These are phyloP conservation scores for Cyclostephanos tholiformis DNA, from an alignment of 108 stramenopile species.

Conservation along the genomic window DNA sequence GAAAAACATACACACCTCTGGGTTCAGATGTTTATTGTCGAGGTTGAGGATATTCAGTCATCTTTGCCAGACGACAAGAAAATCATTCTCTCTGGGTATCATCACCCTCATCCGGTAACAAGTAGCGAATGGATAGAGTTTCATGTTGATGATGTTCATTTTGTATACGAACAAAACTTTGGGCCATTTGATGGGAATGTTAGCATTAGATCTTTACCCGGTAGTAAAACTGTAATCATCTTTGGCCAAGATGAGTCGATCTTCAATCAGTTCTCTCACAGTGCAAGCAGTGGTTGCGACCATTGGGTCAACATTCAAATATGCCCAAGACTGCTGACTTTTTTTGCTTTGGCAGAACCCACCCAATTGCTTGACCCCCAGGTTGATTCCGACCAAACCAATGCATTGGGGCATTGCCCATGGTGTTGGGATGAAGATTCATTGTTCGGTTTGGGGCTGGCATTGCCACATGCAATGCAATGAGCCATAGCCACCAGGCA, in stretches of 20 bases:
- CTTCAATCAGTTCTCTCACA: no score
- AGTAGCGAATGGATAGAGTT: not conserved
- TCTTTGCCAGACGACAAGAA: not conserved
- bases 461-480: no score
- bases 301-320: not conserved
- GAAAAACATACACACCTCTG: not conserved
- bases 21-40: not conserved
- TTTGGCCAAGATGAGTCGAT: conserved; percentile 8
- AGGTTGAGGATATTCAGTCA: not conserved
- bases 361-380: no score
- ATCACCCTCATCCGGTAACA: not conserved
- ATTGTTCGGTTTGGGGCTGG: no score
- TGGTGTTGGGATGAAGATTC: no score
- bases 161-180: not conserved
- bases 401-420: no score
- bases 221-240: not conserved
- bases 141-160: not conserved
- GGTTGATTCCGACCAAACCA: no score
- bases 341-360: no score
- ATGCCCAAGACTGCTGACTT: conserved; percentile 5
- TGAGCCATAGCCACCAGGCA: no score
- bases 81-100: not conserved
- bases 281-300: conserved; percentile 1
- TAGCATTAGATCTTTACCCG: no score
- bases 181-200: not conserved